Conservation (phyloP, 2,329 filamentous ascomycete genomes). For the Venturia pyrina region DNA sequence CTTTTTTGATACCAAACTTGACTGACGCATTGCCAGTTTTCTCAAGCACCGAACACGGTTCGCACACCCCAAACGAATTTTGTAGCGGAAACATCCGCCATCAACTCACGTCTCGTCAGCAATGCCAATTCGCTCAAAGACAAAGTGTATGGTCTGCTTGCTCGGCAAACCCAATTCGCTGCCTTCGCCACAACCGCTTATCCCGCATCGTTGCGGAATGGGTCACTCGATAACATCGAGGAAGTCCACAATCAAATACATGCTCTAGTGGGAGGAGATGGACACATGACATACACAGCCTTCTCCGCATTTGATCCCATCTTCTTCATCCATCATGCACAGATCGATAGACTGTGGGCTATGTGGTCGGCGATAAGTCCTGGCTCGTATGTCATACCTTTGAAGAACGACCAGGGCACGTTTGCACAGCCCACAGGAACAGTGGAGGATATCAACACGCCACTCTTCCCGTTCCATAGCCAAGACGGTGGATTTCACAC, state of each 20-base stretch:
- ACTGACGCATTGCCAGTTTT: not conserved
- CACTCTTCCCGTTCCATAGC: not conserved
- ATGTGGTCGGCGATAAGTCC: conserved; percentile 11
- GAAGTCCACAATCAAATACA: conserved; percentile 7
- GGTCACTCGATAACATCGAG: not conserved
- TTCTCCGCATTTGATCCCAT: conserved; percentile 9
- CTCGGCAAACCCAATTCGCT: not conserved
- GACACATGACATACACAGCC: not conserved
- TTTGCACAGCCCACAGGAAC: not conserved
- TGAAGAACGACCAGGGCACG: not conserved
- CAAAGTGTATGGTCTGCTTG: conserved; percentile 1
- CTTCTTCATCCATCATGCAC: conserved; percentile 10
- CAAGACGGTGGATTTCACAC: not conserved
- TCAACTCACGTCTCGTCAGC: too few relatives aligned
- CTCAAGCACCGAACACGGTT: not conserved
- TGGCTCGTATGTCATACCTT: not conserved
- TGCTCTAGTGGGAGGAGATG: conserved; percentile 5
- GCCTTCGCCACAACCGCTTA: not conserved
- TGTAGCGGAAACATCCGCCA: too few relatives aligned
- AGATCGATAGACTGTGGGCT: conserved; percentile 10
- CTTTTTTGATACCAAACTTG: not conserved
- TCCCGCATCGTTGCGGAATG: not conserved
- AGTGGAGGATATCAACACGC: conserved; percentile 3
- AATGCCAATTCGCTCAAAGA: too few relatives aligned
- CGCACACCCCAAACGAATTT: not conserved